A percentile compares a stretch with the other conserved stretches of the same genome.
phyloP scores from a whole-genome alignment of 164 flowering plant species.

The Pachysandra terminalis region DNA sequence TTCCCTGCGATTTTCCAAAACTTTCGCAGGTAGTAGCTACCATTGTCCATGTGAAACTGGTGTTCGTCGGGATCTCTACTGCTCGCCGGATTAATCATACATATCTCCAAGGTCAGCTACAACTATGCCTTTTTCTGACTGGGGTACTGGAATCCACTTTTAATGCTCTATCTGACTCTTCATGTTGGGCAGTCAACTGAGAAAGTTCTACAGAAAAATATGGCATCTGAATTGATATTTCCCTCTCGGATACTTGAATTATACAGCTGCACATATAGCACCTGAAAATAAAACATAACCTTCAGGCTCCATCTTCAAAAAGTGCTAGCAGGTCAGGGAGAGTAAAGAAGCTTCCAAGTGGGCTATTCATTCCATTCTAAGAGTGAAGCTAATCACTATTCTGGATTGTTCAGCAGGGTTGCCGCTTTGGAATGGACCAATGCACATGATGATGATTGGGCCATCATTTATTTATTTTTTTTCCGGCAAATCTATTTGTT shows the following conservation, averaged over 20 bases:
- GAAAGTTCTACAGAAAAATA: not conserved
- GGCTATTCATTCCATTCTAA: not conserved
- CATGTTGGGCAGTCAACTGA: not conserved
- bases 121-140: not conserved
- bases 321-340: not conserved
- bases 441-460: too few species aligned
- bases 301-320: constrained; percentile 1
- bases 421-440: too few species aligned
- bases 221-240: not conserved
- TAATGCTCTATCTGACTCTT: too few species aligned
- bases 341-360: too few species aligned
- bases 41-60: not conserved
- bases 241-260: constrained; percentile 9
- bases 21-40: too few species aligned
- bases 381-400: too few species aligned
- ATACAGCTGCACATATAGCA: constrained; percentile 56
- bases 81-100: not conserved
- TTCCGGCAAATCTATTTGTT: too few species aligned
- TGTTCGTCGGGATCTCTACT: not conserved
- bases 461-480: too few species aligned
- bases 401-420: too few species aligned
- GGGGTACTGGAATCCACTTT: not conserved
- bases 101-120: not conserved
- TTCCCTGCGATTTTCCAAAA: not conserved
- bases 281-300: constrained; percentile 28